Conservation (phyloP, 768 basidiomycete genomes). For the Sporobolomyces phaffii region DNA sequence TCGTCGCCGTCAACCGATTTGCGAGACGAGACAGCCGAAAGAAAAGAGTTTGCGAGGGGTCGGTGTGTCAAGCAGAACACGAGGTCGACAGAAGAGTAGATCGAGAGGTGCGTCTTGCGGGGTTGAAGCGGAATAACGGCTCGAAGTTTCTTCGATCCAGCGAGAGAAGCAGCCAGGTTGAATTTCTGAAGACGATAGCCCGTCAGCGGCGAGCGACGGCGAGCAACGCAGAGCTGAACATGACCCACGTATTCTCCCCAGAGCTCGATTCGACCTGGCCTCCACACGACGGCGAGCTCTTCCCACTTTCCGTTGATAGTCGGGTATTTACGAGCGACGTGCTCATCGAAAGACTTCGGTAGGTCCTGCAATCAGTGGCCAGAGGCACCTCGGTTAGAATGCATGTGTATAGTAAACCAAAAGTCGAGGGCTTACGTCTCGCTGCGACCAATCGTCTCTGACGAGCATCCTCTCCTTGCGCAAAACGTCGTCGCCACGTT, state of each 20-base stretch:
- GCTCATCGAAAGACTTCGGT: slow-evolving; percentile 59
- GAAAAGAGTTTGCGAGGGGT: slow-evolving; percentile 44
- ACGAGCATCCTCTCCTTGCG: slow-evolving; percentile 88
- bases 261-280: slow-evolving; percentile 64
- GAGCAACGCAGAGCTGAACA: not conserved
- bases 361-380: slow-evolving; percentile 47
- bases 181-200: slow-evolving; percentile 43
- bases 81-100: slow-evolving; percentile 81
- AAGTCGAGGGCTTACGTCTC: slow-evolving; percentile 43
- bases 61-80: slow-evolving; percentile 58
- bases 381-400: slow-evolving; percentile 29
- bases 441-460: slow-evolving; percentile 59
- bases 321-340: slow-evolving; percentile 59
- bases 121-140: slow-evolving; percentile 68
- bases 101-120: slow-evolving; percentile 61
- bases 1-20: slow-evolving; percentile 46
- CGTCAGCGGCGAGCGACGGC: not conserved
- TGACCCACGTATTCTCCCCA: slow-evolving; percentile 69
- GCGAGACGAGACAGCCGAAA: slow-evolving; percentile 54
- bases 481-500: slow-evolving; percentile 54
- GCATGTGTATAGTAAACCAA: too few relatives aligned
- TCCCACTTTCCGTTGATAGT: slow-evolving; percentile 52
- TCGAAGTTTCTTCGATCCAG: slow-evolving; percentile 68
- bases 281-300: slow-evolving; percentile 83
- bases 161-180: slow-evolving; percentile 63